These are phyloP conservation scores for Davidsoniella eucalypti DNA, from an alignment of 2,329 filamentous ascomycete species.

Conservation along the genomic window DNA sequence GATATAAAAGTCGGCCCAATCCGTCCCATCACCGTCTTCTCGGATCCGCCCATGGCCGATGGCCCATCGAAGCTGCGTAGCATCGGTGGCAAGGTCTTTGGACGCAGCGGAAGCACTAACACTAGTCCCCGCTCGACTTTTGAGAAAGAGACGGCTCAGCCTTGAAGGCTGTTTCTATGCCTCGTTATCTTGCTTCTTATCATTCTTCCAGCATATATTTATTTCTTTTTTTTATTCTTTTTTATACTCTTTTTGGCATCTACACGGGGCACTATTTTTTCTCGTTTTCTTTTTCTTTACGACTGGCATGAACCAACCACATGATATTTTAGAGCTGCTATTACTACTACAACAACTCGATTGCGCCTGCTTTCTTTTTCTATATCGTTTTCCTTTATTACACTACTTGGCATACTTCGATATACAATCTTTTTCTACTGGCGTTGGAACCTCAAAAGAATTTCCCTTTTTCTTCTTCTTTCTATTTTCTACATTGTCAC, in stretches of 20 bases:
- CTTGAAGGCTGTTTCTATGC: conserved; percentile 24
- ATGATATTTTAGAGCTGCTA: background rate
- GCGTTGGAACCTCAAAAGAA: too few relatives aligned
- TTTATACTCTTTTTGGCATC: conserved; percentile 14
- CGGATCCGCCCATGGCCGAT: conserved; percentile 11
- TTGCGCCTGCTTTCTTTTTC: background rate
- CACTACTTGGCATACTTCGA: too few relatives aligned
- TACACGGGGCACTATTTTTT: conserved; percentile 14
- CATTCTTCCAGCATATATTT: background rate
- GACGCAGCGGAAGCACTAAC: conserved; percentile 26
- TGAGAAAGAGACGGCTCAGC: conserved; percentile 29
- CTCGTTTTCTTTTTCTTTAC: conserved; percentile 17
- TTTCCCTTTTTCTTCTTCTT: conserved; percentile 15
- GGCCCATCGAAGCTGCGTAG: conserved; percentile 36
- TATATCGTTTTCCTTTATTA: background rate
- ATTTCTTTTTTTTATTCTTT: conserved; percentile 13
- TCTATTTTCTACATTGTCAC: background rate
- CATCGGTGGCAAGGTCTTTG: conserved; percentile 41
- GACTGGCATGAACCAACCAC: background rate
- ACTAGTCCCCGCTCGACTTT: conserved; percentile 36
- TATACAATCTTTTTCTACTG: too few relatives aligned
- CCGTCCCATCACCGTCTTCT: conserved; percentile 38
- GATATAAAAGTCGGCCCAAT: conserved; percentile 53
- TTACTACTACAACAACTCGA: background rate
- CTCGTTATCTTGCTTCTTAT: conserved; percentile 5